Conservation (phyloP, 805 yeast species). For the Yarrowia keelungensis region DNA sequence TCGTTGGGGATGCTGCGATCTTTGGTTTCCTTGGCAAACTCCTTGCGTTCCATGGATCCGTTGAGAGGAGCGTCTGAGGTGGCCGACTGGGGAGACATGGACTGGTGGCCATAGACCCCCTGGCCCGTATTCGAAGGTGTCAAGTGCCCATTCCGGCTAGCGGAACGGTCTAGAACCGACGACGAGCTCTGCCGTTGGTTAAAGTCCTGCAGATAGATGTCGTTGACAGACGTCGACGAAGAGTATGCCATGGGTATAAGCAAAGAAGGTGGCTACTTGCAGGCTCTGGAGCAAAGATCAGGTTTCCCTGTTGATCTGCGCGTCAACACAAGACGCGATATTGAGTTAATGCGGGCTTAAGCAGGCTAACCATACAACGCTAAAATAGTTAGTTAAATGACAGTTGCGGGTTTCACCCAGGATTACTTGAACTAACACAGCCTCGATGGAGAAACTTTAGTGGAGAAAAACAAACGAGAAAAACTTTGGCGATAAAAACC, state of each 20-base stretch:
- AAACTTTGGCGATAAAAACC: no score
- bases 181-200: slow-evolving; percentile 42
- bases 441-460: background rate
- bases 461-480: background rate
- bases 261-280: slow-evolving; percentile 4
- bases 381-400: slow-evolving; percentile 7
- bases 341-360: slow-evolving; percentile 26
- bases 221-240: slow-evolving; percentile 37
- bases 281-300: slow-evolving; percentile 13
- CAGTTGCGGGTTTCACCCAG: no score
- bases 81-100: slow-evolving; percentile 25
- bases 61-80: slow-evolving; percentile 7
- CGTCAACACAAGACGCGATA: slow-evolving; percentile 33
- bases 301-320: slow-evolving; percentile 17
- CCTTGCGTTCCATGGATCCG: slow-evolving; percentile 5
- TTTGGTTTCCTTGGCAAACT: slow-evolving; percentile 8
- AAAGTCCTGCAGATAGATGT: slow-evolving; percentile 43
- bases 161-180: slow-evolving; percentile 42
- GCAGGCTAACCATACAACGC: slow-evolving; percentile 12
- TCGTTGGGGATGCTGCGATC: slow-evolving; percentile 10
- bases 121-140: slow-evolving; percentile 9
- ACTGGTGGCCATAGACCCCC: background rate
- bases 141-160: slow-evolving; percentile 31
- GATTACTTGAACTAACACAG: background rate
- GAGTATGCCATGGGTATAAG: slow-evolving; percentile 16